Percentiles rank a stretch among this genome's conserved stretches.
phyloP scores from a whole-genome alignment of 2,329 filamentous ascomycete species.

The Colletotrichum eleusines region DNA sequence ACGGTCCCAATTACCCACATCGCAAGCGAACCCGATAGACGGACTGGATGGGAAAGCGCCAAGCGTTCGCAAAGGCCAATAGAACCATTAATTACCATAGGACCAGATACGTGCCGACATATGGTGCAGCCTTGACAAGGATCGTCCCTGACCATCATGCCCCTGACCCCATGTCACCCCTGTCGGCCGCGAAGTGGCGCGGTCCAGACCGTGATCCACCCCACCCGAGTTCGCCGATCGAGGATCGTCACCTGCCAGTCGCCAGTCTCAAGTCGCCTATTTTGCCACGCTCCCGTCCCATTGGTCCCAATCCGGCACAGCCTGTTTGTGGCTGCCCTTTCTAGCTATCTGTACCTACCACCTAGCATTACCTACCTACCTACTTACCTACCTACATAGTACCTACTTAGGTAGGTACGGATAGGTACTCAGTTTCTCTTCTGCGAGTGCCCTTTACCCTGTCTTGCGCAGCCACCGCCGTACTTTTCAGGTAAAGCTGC shows the following conservation, averaged over 20 bases:
- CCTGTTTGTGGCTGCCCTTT: neutral
- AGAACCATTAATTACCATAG: neutral
- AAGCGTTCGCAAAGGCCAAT: neutral
- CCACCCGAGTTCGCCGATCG: conserved; percentile 29
- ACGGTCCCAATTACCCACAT: neutral
- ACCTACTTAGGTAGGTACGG: no score
- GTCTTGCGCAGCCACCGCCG: neutral
- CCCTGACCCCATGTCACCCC: conserved; percentile 2
- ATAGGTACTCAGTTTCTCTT: neutral
- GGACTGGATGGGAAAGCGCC: conserved; percentile 16
- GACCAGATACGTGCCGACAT: neutral
- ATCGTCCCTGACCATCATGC: fast-evolving
- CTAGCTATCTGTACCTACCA: no score
- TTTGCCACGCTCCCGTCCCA: conserved; percentile 2
- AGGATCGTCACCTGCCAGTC: conserved; percentile 34
- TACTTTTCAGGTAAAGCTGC: neutral
- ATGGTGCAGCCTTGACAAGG: fast-evolving
- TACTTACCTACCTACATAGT: no score
- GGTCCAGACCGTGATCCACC: conserved; percentile 35
- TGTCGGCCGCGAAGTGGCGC: conserved; percentile 30
- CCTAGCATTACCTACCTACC: no score
- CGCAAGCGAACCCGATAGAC: neutral
- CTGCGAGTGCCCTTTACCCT: neutral
- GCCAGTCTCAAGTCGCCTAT: neutral
- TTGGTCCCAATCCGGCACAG: conserved; percentile 30